Percentiles rank a stretch among this genome's conserved stretches.
Evolutionary conservation across 2,329 filamentous ascomycete species (phyloP).

Genomic region (Colletotrichum gigasporum): DNA sequence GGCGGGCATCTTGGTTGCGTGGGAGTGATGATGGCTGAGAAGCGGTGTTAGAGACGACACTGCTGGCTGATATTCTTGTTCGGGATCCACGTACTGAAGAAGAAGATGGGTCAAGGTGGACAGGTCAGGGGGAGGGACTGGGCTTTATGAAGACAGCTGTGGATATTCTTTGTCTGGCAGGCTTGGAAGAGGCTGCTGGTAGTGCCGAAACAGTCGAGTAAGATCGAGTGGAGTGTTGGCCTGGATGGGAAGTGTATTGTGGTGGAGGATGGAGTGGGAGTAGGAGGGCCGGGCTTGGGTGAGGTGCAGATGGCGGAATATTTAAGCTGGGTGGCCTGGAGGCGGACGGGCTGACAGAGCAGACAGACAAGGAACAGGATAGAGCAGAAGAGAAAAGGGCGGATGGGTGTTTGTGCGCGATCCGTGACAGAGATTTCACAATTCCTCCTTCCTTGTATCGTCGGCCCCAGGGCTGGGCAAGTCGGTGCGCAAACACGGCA

Average conservation of each 20-base stretch:
- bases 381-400: slow-evolving; percentile 7
- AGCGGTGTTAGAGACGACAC: background rate
- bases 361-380: background rate
- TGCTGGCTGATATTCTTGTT: background rate
- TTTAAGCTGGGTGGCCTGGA: slow-evolving; percentile 15
- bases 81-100: slow-evolving; percentile 8
- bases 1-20: slow-evolving; percentile 50
- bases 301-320: slow-evolving; percentile 26
- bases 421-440: slow-evolving; percentile 32
- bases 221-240: background rate
- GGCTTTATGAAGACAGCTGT: background rate
- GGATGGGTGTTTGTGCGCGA: slow-evolving; percentile 27
- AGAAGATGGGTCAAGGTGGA: background rate
- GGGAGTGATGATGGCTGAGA: background rate
- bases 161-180: slow-evolving; percentile 5
- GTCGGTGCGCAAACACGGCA: slow-evolving; percentile 30
- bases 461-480: slow-evolving; percentile 23
- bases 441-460: slow-evolving; percentile 27
- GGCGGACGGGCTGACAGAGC: slow-evolving; percentile 14
- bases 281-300: background rate
- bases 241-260: slow-evolving; percentile 1
- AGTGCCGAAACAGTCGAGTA: slow-evolving; percentile 2
- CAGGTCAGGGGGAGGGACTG: slow-evolving; percentile 1
- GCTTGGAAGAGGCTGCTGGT: background rate
- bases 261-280: background rate